Percentiles rank a stretch among this genome's conserved stretches.
Conservation (phyloP, 768 basidiomycete species). For the Lactarius indigo region DNA sequence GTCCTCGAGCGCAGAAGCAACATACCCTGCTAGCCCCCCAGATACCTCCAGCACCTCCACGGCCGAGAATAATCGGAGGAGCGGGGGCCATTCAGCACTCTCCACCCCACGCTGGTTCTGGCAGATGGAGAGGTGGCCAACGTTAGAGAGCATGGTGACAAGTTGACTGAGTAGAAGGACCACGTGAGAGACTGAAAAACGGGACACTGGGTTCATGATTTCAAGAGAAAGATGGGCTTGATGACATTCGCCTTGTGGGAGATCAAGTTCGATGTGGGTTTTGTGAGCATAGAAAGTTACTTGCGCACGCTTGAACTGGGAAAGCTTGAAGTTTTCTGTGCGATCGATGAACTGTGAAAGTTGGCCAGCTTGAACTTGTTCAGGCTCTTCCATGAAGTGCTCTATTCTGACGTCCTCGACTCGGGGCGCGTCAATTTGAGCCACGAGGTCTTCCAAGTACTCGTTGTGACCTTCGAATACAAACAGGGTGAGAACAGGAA, state of each 20-base stretch:
- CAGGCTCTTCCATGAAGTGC: not conserved
- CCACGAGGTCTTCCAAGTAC: not conserved
- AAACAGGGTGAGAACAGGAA: not conserved
- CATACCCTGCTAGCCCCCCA: not conserved
- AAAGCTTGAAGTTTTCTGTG: not conserved
- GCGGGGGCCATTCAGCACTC: not conserved
- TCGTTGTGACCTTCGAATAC: not conserved
- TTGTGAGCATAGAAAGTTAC: not conserved
- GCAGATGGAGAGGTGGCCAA: not conserved
- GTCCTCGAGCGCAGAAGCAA: not conserved
- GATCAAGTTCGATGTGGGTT: not conserved
- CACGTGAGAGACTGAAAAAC: not conserved
- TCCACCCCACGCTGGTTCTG: too few species aligned
- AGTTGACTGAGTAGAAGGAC: not conserved
- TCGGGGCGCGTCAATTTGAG: not conserved
- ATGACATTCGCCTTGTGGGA: not conserved
- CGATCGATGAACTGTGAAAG: not conserved
- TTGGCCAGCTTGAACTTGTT: not conserved
- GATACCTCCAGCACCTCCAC: not conserved
- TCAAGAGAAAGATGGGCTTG: not conserved
- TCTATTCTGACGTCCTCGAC: not conserved
- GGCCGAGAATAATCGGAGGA: not conserved
- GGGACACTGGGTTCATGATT: too few species aligned
- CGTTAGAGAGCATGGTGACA: not conserved
- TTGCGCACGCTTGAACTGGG: not conserved